Percentiles rank a stretch among this genome's conserved stretches.
Conservation (phyloP, 225 moss, liverwort and hornwort genomes). For the Takakia lepidozioides region DNA sequence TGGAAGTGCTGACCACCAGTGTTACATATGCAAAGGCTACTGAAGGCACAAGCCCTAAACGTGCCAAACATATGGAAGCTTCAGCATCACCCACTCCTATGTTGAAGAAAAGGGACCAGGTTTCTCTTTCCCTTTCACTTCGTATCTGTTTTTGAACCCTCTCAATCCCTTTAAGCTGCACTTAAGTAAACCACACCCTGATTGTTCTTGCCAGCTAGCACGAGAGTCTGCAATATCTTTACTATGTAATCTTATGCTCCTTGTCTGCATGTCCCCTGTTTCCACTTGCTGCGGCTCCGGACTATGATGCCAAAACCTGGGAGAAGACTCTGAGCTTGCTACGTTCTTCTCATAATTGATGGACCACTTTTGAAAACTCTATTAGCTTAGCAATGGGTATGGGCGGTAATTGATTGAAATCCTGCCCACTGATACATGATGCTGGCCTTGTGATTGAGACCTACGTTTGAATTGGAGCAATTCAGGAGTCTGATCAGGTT, state of each 20-base stretch:
- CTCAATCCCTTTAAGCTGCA: neutral
- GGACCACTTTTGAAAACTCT: neutral
- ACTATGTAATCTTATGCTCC: neutral
- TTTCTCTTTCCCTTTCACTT: too few species aligned
- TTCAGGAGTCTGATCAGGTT: constrained; percentile 44
- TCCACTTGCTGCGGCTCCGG: constrained; percentile 16
- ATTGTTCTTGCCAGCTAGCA: neutral
- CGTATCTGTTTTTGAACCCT: neutral
- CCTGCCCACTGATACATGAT: neutral
- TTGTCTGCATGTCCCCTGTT: neutral
- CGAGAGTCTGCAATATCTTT: neutral
- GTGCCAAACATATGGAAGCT: constrained; percentile 29
- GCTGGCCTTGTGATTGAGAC: neutral
- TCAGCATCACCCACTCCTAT: constrained; percentile 8
- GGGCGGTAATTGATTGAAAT: neutral
- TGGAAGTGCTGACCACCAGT: constrained; percentile 28
- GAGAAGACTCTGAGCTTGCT: constrained; percentile 46
- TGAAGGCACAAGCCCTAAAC: constrained; percentile 28
- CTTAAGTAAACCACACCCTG: constrained; percentile 4
- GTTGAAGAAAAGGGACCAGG: constrained; percentile 22
- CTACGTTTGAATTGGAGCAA: neutral
- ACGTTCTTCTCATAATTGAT: constrained; percentile 47
- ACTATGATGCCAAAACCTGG: constrained; percentile 36
- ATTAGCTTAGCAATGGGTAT: neutral
- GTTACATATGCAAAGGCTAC: constrained; percentile 13